Conservation (phyloP, 208 protist genomes). For the Angomonas ambiguus region DNA sequence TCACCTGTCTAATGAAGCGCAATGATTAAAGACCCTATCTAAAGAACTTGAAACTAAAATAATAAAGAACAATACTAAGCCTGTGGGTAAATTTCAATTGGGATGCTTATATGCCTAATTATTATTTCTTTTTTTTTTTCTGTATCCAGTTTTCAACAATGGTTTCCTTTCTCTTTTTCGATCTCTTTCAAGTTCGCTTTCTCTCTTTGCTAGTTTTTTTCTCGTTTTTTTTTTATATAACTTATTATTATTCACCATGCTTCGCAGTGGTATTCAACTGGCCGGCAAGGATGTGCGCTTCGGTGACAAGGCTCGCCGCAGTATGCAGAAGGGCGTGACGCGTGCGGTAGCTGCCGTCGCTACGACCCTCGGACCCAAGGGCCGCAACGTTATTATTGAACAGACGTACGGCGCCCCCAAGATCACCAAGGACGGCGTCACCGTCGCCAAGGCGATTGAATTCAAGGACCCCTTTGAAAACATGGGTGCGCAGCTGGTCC, state of each 20-base stretch:
- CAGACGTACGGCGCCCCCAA: conserved; percentile 97
- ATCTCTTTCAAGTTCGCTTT: neutral
- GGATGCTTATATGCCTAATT: neutral
- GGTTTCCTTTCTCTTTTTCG: neutral
- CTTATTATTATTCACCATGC: conserved; percentile 3
- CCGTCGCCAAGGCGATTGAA: conserved; percentile 98
- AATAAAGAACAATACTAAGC: too few species aligned
- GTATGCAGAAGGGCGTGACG: conserved; percentile 95
- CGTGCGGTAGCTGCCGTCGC: conserved; percentile 95
- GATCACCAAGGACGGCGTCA: conserved; percentile 99
- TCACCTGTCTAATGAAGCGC: too few species aligned
- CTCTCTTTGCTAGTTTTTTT: neutral
- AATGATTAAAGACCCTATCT: too few species aligned
- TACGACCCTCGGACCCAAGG: conserved; percentile 98
- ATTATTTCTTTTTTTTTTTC: neutral
- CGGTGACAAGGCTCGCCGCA: conserved; percentile 85
- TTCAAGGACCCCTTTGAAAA: conserved; percentile 98
- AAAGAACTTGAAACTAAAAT: too few species aligned
- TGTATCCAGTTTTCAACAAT: neutral
- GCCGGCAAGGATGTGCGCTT: conserved; percentile 95
- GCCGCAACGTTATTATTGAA: conserved; percentile 98
- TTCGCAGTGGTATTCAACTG: conserved; percentile 1
- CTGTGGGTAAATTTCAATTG: neutral
- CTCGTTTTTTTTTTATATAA: conserved; percentile 8
- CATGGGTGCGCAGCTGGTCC: conserved; percentile 97